A percentile compares a stretch with the other conserved stretches of the same genome.
Conservation (phyloP, 768 basidiomycete species). For the Auricularia auricula-judae region DNA sequence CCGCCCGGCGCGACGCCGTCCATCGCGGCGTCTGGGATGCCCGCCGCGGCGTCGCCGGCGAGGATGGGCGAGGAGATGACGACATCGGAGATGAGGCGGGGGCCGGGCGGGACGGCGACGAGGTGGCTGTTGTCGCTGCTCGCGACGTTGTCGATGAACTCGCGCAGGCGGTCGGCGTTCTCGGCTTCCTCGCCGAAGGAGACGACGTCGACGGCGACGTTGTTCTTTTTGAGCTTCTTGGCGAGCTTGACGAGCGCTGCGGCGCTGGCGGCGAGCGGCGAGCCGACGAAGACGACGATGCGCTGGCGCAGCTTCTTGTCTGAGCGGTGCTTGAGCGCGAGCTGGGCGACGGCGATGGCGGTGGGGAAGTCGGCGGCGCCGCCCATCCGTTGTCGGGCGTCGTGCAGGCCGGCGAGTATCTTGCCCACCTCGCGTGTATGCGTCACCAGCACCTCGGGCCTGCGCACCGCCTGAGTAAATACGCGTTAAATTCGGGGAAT, state of each 20-base stretch:
- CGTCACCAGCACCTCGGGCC: constrained; percentile 92
- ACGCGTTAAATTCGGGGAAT: neutral
- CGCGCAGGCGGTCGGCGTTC: constrained; percentile 53
- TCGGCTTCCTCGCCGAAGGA: constrained; percentile 86
- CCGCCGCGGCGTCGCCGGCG: constrained; percentile 42
- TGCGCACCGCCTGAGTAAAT: constrained; percentile 18
- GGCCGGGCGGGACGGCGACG: constrained; percentile 64
- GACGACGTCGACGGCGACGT: constrained; percentile 88
- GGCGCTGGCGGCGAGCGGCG: constrained; percentile 67
- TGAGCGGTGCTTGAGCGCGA: constrained; percentile 93
- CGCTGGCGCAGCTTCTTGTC: constrained; percentile 98
- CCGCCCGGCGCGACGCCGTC: constrained; percentile 24
- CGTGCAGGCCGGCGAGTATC: constrained; percentile 70
- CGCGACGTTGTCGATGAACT: constrained; percentile 74
- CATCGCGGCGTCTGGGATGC: constrained; percentile 53
- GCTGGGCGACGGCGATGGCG: constrained; percentile 85
- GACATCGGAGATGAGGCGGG: constrained; percentile 69
- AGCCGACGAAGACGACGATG: constrained; percentile 88
- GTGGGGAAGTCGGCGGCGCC: constrained; percentile 82
- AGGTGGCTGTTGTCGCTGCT: constrained; percentile 87
- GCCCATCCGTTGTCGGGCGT: constrained; percentile 57
- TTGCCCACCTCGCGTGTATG: constrained; percentile 93
- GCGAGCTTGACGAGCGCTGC: constrained; percentile 78
- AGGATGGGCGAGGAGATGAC: constrained; percentile 76
- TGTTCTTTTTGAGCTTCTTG: constrained; percentile 99